Evolutionary conservation across 2,329 filamentous ascomycete species (phyloP), one percentile per base, ranked within the genome.

Genomic region (Fusarium buxicola): DNA sequence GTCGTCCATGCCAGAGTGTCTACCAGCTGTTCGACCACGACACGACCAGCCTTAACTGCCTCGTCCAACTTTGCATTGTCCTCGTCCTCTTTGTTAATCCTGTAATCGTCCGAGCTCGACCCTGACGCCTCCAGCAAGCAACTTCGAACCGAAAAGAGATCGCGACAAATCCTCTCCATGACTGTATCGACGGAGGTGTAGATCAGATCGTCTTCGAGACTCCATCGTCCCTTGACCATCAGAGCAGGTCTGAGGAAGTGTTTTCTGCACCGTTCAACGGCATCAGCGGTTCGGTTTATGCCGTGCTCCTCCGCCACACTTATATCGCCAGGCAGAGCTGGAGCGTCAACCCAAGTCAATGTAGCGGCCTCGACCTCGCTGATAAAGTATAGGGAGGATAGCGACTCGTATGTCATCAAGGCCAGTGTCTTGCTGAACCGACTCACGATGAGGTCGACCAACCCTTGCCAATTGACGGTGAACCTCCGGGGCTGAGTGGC

Each of bases 371-470:
- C 75, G 2, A 83, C 35, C 63, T 79, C 75, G 4, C 65, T 59
- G 13, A 73, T 63, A 24, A 83, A 75, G 2, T 69, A 16, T 8
- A 65, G 55, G 3, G 74, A 63, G 0, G 74, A 66, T 5, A 71
- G 59, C 3, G 71, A 65, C 3, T 62, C 43, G 3, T 66, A 66
- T 6, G 70, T 72, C 65, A 85, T 75, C 6, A 77, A 69, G 3
- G 65, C 64, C 25, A 93, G 74, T 21, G 86, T 79, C 28, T 83
- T 77, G 5, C 82, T 81, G 66, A 89, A 92, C 2, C 90, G 82
- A 5, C 79, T 72, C 5, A 91, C 79, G 5, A 93, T 77, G 79
- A 90, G 82, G 66, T 94, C 91, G 0, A 83, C 81, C 1, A 90
- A 77, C 3, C 63, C 69, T 70, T 92, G 90, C 91, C 91, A 93